Percentiles rank a stretch among this genome's conserved stretches.
Evolutionary conservation across 129 eudicot genomes (phyloP).

Genomic region (Tagetes patula): DNA sequence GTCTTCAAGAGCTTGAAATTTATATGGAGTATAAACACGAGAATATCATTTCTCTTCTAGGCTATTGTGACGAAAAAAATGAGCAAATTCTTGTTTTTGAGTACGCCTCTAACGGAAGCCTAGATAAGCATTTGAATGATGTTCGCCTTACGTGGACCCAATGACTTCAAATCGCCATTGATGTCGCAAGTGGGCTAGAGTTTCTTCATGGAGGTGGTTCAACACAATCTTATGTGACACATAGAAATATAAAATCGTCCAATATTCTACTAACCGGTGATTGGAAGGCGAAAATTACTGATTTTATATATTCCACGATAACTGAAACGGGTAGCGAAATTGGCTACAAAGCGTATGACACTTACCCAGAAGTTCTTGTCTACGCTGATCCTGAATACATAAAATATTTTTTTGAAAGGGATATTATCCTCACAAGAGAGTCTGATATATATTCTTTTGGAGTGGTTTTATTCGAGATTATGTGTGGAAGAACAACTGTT

Average conservation of each 20-base stretch:
- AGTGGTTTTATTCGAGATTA: conserved; percentile 5
- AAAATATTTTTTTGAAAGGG: too few species aligned
- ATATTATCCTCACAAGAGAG: too few species aligned
- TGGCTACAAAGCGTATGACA: too few species aligned
- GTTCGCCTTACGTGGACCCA: not conserved
- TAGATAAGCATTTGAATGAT: not conserved
- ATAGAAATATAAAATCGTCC: not conserved
- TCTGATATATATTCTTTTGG: conserved; percentile 12
- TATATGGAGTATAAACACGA: not conserved
- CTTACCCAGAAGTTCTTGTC: too few species aligned
- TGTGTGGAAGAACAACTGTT: not conserved
- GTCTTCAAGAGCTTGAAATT: not conserved
- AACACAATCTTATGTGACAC: not conserved
- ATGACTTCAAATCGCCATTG: not conserved
- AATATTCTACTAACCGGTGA: not conserved
- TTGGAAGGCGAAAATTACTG: not conserved
- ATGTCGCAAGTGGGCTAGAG: not conserved
- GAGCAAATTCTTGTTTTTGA: not conserved
- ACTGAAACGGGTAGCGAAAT: not conserved
- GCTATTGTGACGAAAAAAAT: not conserved
- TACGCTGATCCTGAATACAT: not conserved
- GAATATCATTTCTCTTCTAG: not conserved
- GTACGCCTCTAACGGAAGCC: conserved; percentile 2
- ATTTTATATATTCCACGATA: not conserved
- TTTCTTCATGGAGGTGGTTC: not conserved